Conservation (phyloP, 305 asterid species). For the Solanum hybrid region DNA sequence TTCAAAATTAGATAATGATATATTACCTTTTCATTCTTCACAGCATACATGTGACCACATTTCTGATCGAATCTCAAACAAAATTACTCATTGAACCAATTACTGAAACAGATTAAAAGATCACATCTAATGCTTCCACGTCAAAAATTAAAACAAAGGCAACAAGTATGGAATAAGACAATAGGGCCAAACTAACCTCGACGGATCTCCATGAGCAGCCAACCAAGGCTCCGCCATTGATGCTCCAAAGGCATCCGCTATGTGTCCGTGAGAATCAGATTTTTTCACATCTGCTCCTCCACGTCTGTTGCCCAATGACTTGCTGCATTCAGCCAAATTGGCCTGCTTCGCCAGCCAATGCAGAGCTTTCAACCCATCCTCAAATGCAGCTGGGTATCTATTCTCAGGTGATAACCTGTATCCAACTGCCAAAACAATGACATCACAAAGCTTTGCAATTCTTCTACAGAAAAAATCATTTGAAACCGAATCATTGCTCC, state of each 20-base stretch:
- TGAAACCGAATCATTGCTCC: slow-evolving; percentile 69
- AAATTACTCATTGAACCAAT: neutral
- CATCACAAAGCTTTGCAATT: slow-evolving; percentile 71
- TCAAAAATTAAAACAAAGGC: neutral
- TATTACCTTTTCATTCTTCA: neutral
- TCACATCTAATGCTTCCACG: neutral
- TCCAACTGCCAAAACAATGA: slow-evolving; percentile 82
- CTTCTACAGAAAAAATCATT: slow-evolving; percentile 81
- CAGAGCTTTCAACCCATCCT: slow-evolving; percentile 79
- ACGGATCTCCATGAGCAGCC: slow-evolving; percentile 96
- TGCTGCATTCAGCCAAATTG: slow-evolving; percentile 71
- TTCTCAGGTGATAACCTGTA: slow-evolving; percentile 89
- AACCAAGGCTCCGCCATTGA: slow-evolving; percentile 93
- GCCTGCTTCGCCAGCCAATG: slow-evolving; percentile 91
- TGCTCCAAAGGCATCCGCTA: slow-evolving; percentile 85
- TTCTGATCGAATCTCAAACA: neutral
- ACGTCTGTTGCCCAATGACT: slow-evolving; percentile 40
- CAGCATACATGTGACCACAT: neutral
- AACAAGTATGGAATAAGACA: neutral
- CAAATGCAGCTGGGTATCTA: slow-evolving; percentile 78
- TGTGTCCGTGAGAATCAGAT: slow-evolving; percentile 47
- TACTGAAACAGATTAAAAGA: neutral
- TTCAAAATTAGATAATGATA: neutral
- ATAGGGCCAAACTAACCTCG: slow-evolving; percentile 43
- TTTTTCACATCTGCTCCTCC: slow-evolving; percentile 35